Evolutionary conservation across 768 basidiomycete genomes (phyloP).

Genomic region (Mycena indigotica): DNA sequence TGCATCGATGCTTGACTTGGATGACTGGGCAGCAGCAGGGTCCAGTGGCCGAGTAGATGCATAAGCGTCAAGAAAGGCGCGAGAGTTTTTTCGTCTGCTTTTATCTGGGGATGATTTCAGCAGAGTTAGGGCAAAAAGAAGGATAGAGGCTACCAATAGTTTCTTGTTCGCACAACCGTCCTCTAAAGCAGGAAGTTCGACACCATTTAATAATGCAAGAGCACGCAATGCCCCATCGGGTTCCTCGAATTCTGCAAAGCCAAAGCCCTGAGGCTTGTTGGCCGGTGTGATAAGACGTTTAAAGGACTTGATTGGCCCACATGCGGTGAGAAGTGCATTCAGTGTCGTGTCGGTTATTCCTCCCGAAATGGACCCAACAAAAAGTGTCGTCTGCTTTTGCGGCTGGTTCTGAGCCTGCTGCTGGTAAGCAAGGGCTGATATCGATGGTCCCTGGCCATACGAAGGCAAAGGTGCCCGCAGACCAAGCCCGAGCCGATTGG

Average conservation of each 20-base stretch:
- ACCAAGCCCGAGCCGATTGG: conserved; percentile 84
- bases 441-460: conserved; percentile 90
- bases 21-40: conserved; percentile 43
- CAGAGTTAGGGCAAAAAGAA: conserved; percentile 50
- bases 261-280: conserved; percentile 94
- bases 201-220: conserved; percentile 48
- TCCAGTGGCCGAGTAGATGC: conserved; percentile 33
- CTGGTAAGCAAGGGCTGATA: conserved; percentile 87
- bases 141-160: conserved; percentile 59
- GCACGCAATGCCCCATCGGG: conserved; percentile 87
- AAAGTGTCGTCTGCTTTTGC: conserved; percentile 75
- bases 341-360: conserved; percentile 85
- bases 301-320: conserved; percentile 86
- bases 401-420: conserved; percentile 58
- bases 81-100: conserved; percentile 97
- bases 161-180: conserved; percentile 52
- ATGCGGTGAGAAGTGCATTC: conserved; percentile 77
- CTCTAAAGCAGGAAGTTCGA: conserved; percentile 54
- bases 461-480: conserved; percentile 86
- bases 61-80: conserved; percentile 84
- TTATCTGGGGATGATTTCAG: conserved; percentile 65
- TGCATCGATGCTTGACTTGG: conserved; percentile 64
- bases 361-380: conserved; percentile 94
- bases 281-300: conserved; percentile 91
- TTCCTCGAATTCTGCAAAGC: conserved; percentile 95